Base-by-base conservation (phyloP, 2,329 filamentous ascomycete species). In the Thelonectria blattea region DNA sequence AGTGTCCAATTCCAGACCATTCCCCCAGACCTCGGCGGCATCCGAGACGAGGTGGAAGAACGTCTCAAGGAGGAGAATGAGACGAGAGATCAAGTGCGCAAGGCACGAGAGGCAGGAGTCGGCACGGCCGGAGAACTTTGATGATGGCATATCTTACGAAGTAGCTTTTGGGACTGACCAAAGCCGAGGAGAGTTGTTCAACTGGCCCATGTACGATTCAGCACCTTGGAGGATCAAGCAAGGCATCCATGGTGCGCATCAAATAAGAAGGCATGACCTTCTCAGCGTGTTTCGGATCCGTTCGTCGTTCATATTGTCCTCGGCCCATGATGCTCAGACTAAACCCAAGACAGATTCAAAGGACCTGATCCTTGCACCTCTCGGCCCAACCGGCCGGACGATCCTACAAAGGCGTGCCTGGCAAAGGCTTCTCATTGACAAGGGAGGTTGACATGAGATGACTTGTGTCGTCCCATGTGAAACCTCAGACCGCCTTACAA, bases 1-100 rank as follows among this genome's bases (percentile, higher is more conserved):
- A 96, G 92, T 69, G 92, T 96, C 27, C 92, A 96, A 75, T 90
- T 93, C 77, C 86, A 87, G 67, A 84, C 87, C 46, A 91, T 97
- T 54, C 92, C 92, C 10, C 90, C 91, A 0, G 91, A 94, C 71
- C 82, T 95, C 7, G 82, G 84, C 17, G 86, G 82, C 43, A 82
- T 91, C 11, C 81, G 90, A 65, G 86, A 90, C 58, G 85, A 91
- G 56, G 85, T 91, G 1, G 91, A 93, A 70, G 83, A 85, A 55
- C 79, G 84, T 64, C 75, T 92, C 50, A 86, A 85, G 67, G 89
- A 91, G 69, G 85, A 89, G 72, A 80, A 79, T 15, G 83, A 88
- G 58, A 81, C 78, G 63, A 81, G 88, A 62, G 83, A 87, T 20
- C 73, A 77, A 30, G 71, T 82, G 47, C 81, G 86, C 58, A 81